A percentile compares a stretch with the other conserved stretches of the same genome.
These are phyloP conservation scores for Tetrapyrgos nigripes DNA, from an alignment of 1,284 basidiomycete genomes.

Conservation along the genomic window DNA sequence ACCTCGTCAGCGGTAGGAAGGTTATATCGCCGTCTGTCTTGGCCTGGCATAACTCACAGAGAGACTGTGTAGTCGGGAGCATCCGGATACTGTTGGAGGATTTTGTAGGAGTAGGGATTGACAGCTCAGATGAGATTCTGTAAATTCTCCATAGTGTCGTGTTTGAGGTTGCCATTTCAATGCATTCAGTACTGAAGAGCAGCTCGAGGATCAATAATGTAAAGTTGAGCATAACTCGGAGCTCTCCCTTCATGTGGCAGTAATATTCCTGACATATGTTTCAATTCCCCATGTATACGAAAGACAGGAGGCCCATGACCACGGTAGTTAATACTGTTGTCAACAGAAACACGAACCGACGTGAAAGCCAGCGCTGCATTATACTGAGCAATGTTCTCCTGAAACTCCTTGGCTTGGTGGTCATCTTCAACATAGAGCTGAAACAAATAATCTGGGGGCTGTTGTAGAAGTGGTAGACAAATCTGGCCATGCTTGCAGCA, in stretches of 20 bases:
- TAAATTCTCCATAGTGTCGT: too few species aligned
- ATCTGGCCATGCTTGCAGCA: conserved; percentile 35
- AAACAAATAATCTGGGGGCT: conserved; percentile 15
- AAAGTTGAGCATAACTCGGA: conserved; percentile 35
- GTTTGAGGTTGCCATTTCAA: too few species aligned
- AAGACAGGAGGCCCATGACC: conserved; percentile 40
- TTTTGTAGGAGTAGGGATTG: too few species aligned
- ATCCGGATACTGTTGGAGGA: too few species aligned
- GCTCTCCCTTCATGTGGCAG: conserved; percentile 27
- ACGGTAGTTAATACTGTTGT: conserved; percentile 31
- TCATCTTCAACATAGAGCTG: conserved; percentile 22
- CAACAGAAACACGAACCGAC: conserved; percentile 40
- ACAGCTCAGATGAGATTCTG: too few species aligned
- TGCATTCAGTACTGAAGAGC: too few species aligned
- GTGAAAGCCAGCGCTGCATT: conserved; percentile 46
- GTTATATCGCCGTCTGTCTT: too few species aligned
- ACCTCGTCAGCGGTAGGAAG: too few species aligned
- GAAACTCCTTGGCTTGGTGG: conserved; percentile 23
- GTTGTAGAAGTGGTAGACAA: conserved; percentile 1
- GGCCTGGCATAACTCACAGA: too few species aligned
- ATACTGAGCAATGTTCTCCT: conserved; percentile 36
- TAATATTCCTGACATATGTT: conserved; percentile 41
- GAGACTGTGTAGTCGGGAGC: too few species aligned
- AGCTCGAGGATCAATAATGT: too few species aligned
- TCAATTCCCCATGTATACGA: conserved; percentile 42